phyloP scores from a whole-genome alignment of 345 rosid genomes.

The Combretum micranthum region DNA sequence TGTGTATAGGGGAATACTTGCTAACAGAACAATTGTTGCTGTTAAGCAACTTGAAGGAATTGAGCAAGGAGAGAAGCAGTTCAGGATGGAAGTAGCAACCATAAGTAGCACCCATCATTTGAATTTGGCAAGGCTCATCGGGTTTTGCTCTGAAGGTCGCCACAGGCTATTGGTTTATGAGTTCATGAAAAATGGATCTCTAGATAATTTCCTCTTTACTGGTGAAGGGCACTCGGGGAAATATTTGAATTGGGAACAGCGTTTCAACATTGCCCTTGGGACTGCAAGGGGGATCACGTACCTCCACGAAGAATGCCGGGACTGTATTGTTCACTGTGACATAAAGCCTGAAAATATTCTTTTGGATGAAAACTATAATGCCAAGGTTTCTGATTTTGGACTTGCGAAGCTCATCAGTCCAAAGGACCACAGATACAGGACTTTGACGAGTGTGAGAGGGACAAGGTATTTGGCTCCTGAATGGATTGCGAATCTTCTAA shows the following conservation, averaged over 20 bases:
- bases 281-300: conserved; percentile 45
- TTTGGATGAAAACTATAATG: conserved; percentile 30
- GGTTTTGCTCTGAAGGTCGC: conserved; percentile 45
- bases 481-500: conserved; percentile 38
- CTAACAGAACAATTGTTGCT: conserved; percentile 32
- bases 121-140: conserved; percentile 42
- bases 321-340: conserved; percentile 40
- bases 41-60: conserved; percentile 47
- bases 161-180: conserved; percentile 52
- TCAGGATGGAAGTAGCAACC: conserved; percentile 52
- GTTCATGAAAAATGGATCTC: conserved; percentile 45
- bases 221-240: conserved; percentile 11
- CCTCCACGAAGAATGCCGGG: conserved; percentile 52
- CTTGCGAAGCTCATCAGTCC: conserved; percentile 36
- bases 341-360: conserved; percentile 47
- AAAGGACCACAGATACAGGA: conserved; percentile 26
- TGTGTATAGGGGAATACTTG: conserved; percentile 38
- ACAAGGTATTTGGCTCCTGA: conserved; percentile 50
- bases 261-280: conserved; percentile 44
- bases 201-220: conserved; percentile 36
- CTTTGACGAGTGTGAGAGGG: conserved; percentile 36
- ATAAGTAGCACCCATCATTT: conserved; percentile 55
- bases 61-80: conserved; percentile 46
- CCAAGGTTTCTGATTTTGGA: conserved; percentile 47
- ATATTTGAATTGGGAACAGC: conserved; percentile 33